Percentiles rank a stretch among this genome's conserved stretches.
Conservation (phyloP, 2,329 filamentous ascomycete species). For the Fusarium ambrosium region DNA sequence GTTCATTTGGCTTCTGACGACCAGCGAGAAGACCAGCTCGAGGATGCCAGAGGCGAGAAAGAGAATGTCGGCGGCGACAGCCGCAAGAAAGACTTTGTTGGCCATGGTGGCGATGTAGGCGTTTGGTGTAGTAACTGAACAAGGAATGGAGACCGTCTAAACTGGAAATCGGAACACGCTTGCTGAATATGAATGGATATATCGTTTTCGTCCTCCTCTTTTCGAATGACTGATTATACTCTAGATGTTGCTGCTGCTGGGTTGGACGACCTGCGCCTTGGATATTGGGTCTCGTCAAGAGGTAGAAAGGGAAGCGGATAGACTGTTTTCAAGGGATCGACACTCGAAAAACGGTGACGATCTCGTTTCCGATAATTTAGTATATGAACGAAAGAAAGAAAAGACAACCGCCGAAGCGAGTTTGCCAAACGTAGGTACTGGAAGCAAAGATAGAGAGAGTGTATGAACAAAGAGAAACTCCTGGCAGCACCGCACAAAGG, state of each 20-base stretch:
- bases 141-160: constrained; percentile 5
- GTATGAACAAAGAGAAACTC: constrained; percentile 2
- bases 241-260: constrained; percentile 24
- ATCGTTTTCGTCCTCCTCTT: constrained; percentile 9
- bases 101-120: constrained; percentile 56
- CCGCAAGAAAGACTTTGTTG: constrained; percentile 67
- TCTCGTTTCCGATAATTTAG: constrained; percentile 8
- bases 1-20: constrained; percentile 63
- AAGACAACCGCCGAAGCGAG: constrained; percentile 31
- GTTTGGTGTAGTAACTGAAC: neutral
- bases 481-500: constrained; percentile 8
- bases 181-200: constrained; percentile 1
- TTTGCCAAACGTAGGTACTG: constrained; percentile 24
- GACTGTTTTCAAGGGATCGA: constrained; percentile 33
- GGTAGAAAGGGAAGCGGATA: constrained; percentile 33
- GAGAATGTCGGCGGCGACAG: constrained; percentile 62
- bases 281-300: constrained; percentile 42
- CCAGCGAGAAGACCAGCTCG: constrained; percentile 68
- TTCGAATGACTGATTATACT: constrained; percentile 4
- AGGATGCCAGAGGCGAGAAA: constrained; percentile 68
- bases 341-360: constrained; percentile 24
- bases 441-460: constrained; percentile 29
- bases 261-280: constrained; percentile 46
- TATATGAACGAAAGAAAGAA: constrained; percentile 13
- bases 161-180: constrained; percentile 1